Base-by-base conservation (phyloP, 139 green algal genomes). In the Ostreobium quekettii region DNA sequence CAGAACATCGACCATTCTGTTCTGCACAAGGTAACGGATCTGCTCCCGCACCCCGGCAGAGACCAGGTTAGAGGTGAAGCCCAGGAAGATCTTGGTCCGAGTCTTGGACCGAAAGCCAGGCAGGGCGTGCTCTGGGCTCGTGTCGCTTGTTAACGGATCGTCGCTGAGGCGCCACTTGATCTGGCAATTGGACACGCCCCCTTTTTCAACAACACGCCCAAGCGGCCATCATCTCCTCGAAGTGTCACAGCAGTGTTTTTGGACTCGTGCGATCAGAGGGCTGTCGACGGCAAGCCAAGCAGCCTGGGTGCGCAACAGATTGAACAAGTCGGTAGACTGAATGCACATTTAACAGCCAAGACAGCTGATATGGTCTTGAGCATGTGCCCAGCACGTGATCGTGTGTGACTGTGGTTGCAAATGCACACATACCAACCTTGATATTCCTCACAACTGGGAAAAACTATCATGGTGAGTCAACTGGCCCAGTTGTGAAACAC, bases 21-120 rank as follows among this genome's bases (percentile, higher is more conserved):
- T 77, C 75, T 96, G 76, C 33, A 88, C 85, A 24, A 96, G 75
- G 59, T 83, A 95, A 42, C 83, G 75, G 5, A 96, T 88, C 67
- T 93, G 83, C 56, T 99, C 94, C 4, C 93, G 76, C 8, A 90
- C 82, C 1, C 93, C 94, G 3, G 86, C 83, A 1, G 87, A 96
- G 3, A 96, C 91, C 31, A 99, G 76, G 75, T 99, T 99, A 33
- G 86, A 93, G 0, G 94, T 99, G 81, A 90, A 99, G 1, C 88
- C 93, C 31, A 99, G 80, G 71, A 97, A 99, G 31, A 99, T 95
- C 64, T 90, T 87, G 53, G 60, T 73, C 30, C 83, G 78, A 1
- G 71, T 77, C 35, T 8, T n/a, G 5, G 70, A 66, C 0, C 83
- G 62, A 62, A 83, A 78, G 0, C 66, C 75, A 1, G 79, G 73